Evolutionary conservation across 2,329 filamentous ascomycete species (phyloP).

Genomic region (Fusarium tjaetaba): DNA sequence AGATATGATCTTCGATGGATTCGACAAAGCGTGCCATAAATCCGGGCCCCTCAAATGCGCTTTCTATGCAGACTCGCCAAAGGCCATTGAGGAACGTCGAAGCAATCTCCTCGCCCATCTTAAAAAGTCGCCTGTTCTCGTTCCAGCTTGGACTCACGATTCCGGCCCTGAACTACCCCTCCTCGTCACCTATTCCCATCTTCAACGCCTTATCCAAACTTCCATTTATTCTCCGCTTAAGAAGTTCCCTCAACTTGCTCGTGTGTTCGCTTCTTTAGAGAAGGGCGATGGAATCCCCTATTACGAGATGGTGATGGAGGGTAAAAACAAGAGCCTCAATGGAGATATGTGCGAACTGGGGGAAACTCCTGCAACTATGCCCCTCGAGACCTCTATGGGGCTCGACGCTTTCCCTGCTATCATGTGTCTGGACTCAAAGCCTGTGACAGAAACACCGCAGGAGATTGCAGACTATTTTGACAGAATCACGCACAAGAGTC

Average conservation of each 20-base stretch:
- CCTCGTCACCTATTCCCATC: slow-evolving; percentile 60
- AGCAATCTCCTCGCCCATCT: slow-evolving; percentile 53
- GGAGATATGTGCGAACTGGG: slow-evolving; percentile 37
- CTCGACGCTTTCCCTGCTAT: slow-evolving; percentile 57
- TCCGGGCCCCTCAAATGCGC: slow-evolving; percentile 60
- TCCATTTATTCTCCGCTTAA: slow-evolving; percentile 57
- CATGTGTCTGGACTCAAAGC: slow-evolving; percentile 56
- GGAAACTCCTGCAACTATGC: slow-evolving; percentile 44
- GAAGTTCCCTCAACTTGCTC: slow-evolving; percentile 55
- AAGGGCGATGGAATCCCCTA: slow-evolving; percentile 56
- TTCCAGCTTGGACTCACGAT: slow-evolving; percentile 44
- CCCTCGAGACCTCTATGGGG: slow-evolving; percentile 39
- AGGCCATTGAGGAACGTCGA: slow-evolving; percentile 53
- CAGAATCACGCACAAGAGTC: slow-evolving; percentile 51
- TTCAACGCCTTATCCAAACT: slow-evolving; percentile 55
- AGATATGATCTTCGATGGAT: slow-evolving; percentile 62
- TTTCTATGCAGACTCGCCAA: slow-evolving; percentile 52
- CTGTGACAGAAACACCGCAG: slow-evolving; percentile 45
- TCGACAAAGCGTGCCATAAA: slow-evolving; percentile 63
- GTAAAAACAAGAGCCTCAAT: background rate
- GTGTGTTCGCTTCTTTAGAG: slow-evolving; percentile 56
- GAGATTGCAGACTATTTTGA: slow-evolving; percentile 50
- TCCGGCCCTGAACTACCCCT: slow-evolving; percentile 55
- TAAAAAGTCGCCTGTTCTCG: slow-evolving; percentile 55
- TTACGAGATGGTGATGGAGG: slow-evolving; percentile 47